phyloP scores from a whole-genome alignment of 352 stramenopile genomes.

The Phytophthora fragariaefolia region DNA sequence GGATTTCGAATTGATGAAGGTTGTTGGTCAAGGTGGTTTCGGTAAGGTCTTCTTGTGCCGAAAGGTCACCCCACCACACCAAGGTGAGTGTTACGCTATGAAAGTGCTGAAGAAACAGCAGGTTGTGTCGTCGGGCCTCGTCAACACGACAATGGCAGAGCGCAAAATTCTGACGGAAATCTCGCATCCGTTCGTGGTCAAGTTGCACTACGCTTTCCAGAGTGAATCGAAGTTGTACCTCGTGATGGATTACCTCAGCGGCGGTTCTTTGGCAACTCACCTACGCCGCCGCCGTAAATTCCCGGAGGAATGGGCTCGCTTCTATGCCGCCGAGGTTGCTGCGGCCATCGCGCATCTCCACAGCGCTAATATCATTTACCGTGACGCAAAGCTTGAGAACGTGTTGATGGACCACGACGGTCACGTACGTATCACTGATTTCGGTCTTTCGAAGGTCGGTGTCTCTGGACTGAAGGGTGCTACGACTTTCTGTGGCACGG shows the following conservation, averaged over 20 bases:
- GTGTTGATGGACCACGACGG: conserved; percentile 95
- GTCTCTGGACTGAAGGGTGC: conserved; percentile 88
- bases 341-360: conserved; percentile 92
- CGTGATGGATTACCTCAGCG: conserved; percentile 94
- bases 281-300: conserved; percentile 91
- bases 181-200: conserved; percentile 94
- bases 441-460: conserved; percentile 93
- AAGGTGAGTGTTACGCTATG: conserved; percentile 97
- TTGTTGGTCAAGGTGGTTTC: conserved; percentile 97
- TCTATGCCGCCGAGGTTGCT: conserved; percentile 96
- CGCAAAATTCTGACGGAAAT: conserved; percentile 93
- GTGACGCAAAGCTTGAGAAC: conserved; percentile 96
- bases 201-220: conserved; percentile 96
- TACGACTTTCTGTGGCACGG: conserved; percentile 94
- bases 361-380: conserved; percentile 95
- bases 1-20: conserved; percentile 97
- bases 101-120: conserved; percentile 97
- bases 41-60: conserved; percentile 98
- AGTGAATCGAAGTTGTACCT: conserved; percentile 93
- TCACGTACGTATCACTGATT: conserved; percentile 95
- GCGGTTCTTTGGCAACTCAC: conserved; percentile 90
- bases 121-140: conserved; percentile 89
- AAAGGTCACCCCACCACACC: conserved; percentile 91
- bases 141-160: conserved; percentile 95
- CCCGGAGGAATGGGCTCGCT: conserved; percentile 89